Base-by-base conservation (phyloP, 2,329 filamentous ascomycete species). In the Alternaria dauci region DNA sequence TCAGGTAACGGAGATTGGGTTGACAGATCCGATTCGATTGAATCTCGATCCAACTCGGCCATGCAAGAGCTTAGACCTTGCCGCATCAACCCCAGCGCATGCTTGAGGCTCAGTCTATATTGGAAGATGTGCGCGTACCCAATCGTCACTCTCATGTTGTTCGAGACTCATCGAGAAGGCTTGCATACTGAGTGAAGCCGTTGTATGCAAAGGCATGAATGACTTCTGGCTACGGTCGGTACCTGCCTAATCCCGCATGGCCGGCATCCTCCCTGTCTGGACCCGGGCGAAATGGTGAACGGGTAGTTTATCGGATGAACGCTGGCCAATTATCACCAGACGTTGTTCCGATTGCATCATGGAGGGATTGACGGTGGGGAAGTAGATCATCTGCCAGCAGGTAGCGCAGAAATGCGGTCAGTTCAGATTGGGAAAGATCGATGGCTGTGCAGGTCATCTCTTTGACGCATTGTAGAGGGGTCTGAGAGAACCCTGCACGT, bases 351-450 rank as follows among this genome's bases (percentile, higher is more conserved):
- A 52, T 28, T 3, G 28, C 34, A 16, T 38, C 20, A 25, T 38
- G 41, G 7, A 11, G 52, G 20, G 26, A 28, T 39, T 38, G 12
- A 30, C 32, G 41, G 41, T 41, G 53, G 46, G 41, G 46, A 46
- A 56, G 46, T 47, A 32, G 41, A 51, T 60, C 53, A 18, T 8
- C 12, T 50, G 32, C 25, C 26, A 28, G 39, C 39, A 38, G 8
- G 36, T 38, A 42, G 58, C 53, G 53, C 46, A 47, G 20, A 43
- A 39, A 12, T 52, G 58, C 41, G 41, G 41, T 57, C 46, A 57
- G 53, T 11, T 47, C 34, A 25, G 14, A 52, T 57, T 46, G 25
- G 39, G 32, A n/a, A 36, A 16, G 42, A 11, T 36, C 14, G 28
- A 55, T 48, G 43, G 34, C 14, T 34, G n/a, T 47, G 32, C 25